These are phyloP conservation scores for Atalantia buxifolia DNA, from an alignment of 345 rosid species.

Conservation along the genomic window DNA sequence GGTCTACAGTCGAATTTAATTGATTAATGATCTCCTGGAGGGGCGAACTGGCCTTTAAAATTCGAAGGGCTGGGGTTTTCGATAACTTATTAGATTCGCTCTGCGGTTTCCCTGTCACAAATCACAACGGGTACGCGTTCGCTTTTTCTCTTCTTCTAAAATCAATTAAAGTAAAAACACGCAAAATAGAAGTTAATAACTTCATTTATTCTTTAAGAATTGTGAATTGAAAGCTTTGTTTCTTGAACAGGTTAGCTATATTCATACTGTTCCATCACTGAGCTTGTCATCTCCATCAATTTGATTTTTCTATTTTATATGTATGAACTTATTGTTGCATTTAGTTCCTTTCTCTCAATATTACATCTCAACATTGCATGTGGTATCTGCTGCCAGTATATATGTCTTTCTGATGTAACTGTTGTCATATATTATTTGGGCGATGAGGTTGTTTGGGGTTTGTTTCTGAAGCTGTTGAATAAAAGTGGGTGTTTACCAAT, in stretches of 20 bases:
- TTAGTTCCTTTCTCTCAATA: not conserved
- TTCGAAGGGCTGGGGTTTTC: not conserved
- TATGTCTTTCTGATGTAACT: not conserved
- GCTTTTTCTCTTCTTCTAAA: not conserved
- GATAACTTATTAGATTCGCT: not conserved
- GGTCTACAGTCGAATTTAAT: too few species aligned
- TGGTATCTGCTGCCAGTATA: not conserved
- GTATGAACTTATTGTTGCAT: not conserved
- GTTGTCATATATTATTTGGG: too few species aligned
- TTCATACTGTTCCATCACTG: not conserved
- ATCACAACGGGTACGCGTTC: not conserved
- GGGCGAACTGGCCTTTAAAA: not conserved
- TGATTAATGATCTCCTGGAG: too few species aligned
- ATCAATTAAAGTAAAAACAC: not conserved
- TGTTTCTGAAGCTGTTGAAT: too few species aligned
- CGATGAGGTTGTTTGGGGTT: not conserved
- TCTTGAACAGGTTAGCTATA: not conserved
- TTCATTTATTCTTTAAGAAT: not conserved
- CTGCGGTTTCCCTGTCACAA: not conserved
- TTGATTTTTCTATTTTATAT: not conserved
- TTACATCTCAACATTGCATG: not conserved
- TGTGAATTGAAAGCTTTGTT: not conserved
- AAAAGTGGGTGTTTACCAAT: not conserved
- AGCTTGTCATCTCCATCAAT: not conserved
- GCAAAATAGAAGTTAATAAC: not conserved